Evolutionary conservation across 352 stramenopile species (phyloP), one percentile per base, ranked within the genome.

Genomic region (Globisporangium lucens): DNA sequence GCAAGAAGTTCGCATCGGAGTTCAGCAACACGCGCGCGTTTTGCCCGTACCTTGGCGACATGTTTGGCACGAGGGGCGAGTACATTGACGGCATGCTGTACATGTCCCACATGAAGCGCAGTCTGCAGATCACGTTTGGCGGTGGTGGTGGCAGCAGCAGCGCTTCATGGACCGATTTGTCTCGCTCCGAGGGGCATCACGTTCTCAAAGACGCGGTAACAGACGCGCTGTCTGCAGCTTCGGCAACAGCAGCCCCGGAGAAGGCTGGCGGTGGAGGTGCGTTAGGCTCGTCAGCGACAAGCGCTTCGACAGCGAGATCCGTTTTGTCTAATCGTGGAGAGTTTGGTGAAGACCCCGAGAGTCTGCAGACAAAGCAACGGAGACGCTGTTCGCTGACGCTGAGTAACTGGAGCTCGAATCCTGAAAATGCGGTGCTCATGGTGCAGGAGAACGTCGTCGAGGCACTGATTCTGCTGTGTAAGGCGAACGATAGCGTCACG

Each of bases 371-470:
- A 12, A 73, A 72, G 36, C 77, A 82, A 52, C 72, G 75, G 2
- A 84, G 95, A 36, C 76, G 85, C 8, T 97, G 91, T 62, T 87
- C 89, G 0, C 76, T 89, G 17, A 97, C 89, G 27, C 74, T 97
- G 10, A 93, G 89, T 38, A 92, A 95, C 57, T 97, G 91, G 91
- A 95, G 87, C 71, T 87, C 80, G 24, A 94, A 96, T 61, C 78
- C 83, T 0, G 84, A 87, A 1, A 97, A 97, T 64, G 91, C 88
- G 17, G 64, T 80, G 49, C 74, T 94, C 9, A 94, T 97, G 80
- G 89, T 95, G 4, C 69, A 95, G 56, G 91, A 97, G 68, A 90
- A 93, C 49, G 91, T 93, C 1, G 89, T 97, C 6, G 77, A 96
- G 33, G 89, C 90, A 10, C 70, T 96, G 3, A 89, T 97, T 33